Percentiles rank a stretch among this genome's conserved stretches.
Conservation (phyloP, 768 basidiomycete species). For the Amanita polypyramis region DNA sequence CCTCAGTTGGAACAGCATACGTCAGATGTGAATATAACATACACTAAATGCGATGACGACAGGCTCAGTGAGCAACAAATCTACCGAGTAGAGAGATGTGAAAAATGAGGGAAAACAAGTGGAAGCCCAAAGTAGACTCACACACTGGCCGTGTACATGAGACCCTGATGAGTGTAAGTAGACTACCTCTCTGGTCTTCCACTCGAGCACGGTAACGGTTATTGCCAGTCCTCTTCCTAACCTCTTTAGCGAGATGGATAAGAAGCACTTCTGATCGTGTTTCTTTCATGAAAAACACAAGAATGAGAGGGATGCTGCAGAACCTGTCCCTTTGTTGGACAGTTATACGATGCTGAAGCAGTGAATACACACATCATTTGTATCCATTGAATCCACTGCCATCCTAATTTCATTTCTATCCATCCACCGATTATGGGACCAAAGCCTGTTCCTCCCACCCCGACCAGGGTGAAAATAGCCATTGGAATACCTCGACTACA, state of each 20-base stretch:
- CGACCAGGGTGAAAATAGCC: constrained; percentile 57
- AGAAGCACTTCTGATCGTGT: too few relatives aligned
- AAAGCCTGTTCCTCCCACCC: constrained; percentile 50
- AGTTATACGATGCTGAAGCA: neutral
- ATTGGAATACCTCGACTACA: constrained; percentile 68
- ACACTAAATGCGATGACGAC: constrained; percentile 68
- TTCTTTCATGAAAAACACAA: constrained; percentile 50
- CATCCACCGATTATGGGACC: constrained; percentile 58
- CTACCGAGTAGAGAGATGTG: too few relatives aligned
- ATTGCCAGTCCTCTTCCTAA: constrained; percentile 61
- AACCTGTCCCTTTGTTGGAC: neutral
- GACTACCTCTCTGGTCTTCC: constrained; percentile 49
- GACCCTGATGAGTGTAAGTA: constrained; percentile 52
- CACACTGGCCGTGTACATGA: constrained; percentile 65
- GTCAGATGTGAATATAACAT: constrained; percentile 19
- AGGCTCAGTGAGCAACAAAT: constrained; percentile 61
- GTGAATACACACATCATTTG: too few relatives aligned
- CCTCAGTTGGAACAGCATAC: neutral
- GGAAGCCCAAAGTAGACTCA: constrained; percentile 24
- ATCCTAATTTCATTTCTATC: constrained; percentile 59
- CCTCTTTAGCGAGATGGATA: constrained; percentile 46
- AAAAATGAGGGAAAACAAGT: neutral
- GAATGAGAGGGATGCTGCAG: constrained; percentile 25
- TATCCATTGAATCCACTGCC: constrained; percentile 88
- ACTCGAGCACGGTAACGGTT: too few relatives aligned